Percentiles rank a stretch among this genome's conserved stretches.
Conservation (phyloP, 2,329 filamentous ascomycete genomes). For the Ceratocystis destructans region DNA sequence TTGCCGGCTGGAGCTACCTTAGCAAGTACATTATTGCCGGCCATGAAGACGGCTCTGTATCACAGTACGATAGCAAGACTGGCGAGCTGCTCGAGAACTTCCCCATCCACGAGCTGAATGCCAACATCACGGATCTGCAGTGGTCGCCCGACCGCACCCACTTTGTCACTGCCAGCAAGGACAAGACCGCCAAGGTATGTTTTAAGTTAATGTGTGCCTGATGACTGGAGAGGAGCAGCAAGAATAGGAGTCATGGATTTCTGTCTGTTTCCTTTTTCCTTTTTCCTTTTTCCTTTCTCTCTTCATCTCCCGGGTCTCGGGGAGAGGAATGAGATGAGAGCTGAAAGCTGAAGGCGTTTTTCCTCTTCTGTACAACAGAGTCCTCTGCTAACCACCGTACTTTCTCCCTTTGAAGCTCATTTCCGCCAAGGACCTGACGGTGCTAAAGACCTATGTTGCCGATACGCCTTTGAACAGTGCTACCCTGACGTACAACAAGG, state of each 20-base stretch:
- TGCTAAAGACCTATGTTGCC: slow-evolving; percentile 81
- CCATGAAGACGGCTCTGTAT: slow-evolving; percentile 90
- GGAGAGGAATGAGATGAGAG: no score
- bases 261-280: no score
- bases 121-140: slow-evolving; percentile 80
- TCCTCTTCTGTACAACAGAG: not conserved
- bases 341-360: not conserved
- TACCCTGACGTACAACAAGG: slow-evolving; percentile 85
- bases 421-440: slow-evolving; percentile 69
- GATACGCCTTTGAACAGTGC: slow-evolving; percentile 97
- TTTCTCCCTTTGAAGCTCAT: slow-evolving; percentile 44
- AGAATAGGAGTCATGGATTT: no score
- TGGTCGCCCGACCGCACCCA: slow-evolving; percentile 90
- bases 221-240: not conserved
- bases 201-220: not conserved
- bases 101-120: slow-evolving; percentile 69
- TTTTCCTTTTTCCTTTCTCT: no score
- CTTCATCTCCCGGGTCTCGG: no score
- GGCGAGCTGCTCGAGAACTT: slow-evolving; percentile 72
- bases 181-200: slow-evolving; percentile 81
- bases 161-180: slow-evolving; percentile 96
- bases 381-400: not conserved
- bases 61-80: slow-evolving; percentile 81
- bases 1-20: slow-evolving; percentile 91
- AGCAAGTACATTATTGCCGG: slow-evolving; percentile 94